A percentile compares a stretch with the other conserved stretches of the same genome.
These are phyloP conservation scores for Onygena corvina DNA, from an alignment of 2,329 filamentous ascomycete genomes.

Conservation along the genomic window DNA sequence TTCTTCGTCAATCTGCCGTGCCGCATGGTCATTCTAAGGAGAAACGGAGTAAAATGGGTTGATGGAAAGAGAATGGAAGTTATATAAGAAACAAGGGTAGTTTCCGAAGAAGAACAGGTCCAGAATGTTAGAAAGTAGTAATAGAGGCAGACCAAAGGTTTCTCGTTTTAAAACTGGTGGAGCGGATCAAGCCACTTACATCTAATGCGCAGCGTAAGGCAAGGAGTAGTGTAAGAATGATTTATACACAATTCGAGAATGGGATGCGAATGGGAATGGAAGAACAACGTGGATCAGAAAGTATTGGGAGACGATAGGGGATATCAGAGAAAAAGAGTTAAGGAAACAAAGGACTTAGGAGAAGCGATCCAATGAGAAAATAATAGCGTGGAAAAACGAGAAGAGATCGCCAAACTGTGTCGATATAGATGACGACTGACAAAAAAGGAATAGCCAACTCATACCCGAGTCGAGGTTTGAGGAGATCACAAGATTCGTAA, in stretches of 20 bases:
- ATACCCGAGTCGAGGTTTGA: background rate
- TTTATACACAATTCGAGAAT: background rate
- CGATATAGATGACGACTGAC: background rate
- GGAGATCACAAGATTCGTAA: conserved; percentile 13
- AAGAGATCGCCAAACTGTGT: background rate
- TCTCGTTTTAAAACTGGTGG: background rate
- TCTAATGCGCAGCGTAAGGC: background rate
- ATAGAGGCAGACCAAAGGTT: background rate
- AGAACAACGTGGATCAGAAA: background rate
- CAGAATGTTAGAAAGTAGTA: background rate
- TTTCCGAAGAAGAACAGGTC: too few species aligned
- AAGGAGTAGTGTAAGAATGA: background rate
- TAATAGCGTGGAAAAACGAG: background rate
- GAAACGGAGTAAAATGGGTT: background rate
- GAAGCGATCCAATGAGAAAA: background rate
- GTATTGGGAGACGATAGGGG: background rate
- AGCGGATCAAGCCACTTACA: background rate
- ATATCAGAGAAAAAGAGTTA: background rate
- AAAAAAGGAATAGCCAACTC: background rate
- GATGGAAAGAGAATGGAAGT: background rate
- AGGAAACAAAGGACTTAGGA: background rate
- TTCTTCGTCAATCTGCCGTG: conserved; percentile 5
- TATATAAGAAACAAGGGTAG: background rate
- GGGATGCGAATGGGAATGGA: background rate
- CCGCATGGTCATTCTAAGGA: background rate